Conservation (phyloP, 805 yeast genomes). For the Ogataea zsoltii region DNA sequence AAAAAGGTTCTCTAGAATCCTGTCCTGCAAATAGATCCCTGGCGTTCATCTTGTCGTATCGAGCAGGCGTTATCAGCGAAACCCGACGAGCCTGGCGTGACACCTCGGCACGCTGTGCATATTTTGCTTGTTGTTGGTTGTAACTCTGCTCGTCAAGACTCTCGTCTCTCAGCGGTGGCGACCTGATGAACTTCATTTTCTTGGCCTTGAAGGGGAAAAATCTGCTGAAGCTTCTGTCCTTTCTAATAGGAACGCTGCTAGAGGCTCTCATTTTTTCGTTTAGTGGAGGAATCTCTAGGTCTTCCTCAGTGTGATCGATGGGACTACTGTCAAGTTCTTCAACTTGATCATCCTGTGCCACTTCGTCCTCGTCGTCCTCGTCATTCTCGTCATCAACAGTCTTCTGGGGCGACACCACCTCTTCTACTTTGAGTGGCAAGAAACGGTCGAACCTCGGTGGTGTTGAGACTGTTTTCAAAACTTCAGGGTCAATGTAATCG, state of each 20-base stretch:
- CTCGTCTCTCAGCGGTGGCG: slow-evolving; percentile 10
- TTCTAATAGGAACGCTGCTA: slow-evolving; percentile 3
- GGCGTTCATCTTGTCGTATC: not conserved
- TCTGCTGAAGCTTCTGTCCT: slow-evolving; percentile 8
- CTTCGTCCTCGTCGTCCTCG: slow-evolving; percentile 6
- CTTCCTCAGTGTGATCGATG: not conserved
- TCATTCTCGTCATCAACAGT: slow-evolving; percentile 4
- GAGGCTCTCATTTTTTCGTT: slow-evolving; percentile 2
- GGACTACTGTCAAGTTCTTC: not conserved
- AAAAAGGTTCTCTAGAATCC: not conserved
- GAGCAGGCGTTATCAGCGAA: slow-evolving; percentile 10
- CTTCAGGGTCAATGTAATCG: slow-evolving; percentile 7
- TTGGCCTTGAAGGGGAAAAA: slow-evolving; percentile 19
- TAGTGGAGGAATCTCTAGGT: not conserved
- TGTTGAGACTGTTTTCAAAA: slow-evolving; percentile 18
- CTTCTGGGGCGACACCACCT: not conserved
- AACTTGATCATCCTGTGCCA: not conserved
- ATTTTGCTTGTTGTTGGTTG: not conserved
- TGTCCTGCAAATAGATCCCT: not conserved
- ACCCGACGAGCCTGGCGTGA: slow-evolving; percentile 1
- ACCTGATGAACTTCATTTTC: slow-evolving; percentile 13
- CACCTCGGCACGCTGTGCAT: not conserved
- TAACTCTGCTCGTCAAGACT: not conserved
- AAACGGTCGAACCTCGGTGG: slow-evolving; percentile 17
- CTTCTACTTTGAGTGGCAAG: not conserved